Base-by-base conservation (phyloP, 257 asterid species). In the Vinca minor region DNA sequence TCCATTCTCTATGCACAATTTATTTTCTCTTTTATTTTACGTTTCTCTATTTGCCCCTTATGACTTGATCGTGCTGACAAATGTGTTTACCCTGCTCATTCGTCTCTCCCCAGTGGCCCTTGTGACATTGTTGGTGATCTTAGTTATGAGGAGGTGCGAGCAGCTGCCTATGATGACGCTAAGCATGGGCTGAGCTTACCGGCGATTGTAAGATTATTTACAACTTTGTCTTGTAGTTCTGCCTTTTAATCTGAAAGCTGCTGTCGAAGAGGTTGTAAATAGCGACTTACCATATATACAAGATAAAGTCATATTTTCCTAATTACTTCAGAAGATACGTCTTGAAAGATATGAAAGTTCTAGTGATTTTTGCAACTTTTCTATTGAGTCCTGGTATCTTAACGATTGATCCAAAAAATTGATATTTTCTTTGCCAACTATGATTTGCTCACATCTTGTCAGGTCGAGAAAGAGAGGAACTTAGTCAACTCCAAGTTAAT, bases 111-210 rank as follows among this genome's bases (percentile, higher is more conserved):
- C 89, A 89, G 98, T n/a, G 88, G 91, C 66, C 91, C 96, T 38
- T 92, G 98, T 74, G 98, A 93, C 73, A 70, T 85, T 67, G 73
- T 62, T 32, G 97, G 98, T 60, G 98, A 93, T 77, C 69, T 80
- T 76, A 89, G 96, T 77, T 85, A 59, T 28, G 98, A 93, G 70
- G 97, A 93, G 80, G 69, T 93, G 85, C 94, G 95, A 66, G 85
- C 87, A 63, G 73, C 75, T 42, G 97, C 98, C 75, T 89, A 93
- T 63, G 91, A 87, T 34, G 97, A 93, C 57, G 91, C 91, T 41
- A 85, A 77, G 73, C 78, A 70, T 44, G 97, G 97, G 52, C 68
- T 77, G 76, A 78, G 71, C 85, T 64, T 92, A 65, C 87, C 68
- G 69, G 77, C 77, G 64, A 89, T 93, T 80, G 98, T 93, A 84